These are phyloP conservation scores for Colletotrichum gloeosporioides DNA, from an alignment of 2,329 filamentous ascomycete genomes.

Conservation along the genomic window DNA sequence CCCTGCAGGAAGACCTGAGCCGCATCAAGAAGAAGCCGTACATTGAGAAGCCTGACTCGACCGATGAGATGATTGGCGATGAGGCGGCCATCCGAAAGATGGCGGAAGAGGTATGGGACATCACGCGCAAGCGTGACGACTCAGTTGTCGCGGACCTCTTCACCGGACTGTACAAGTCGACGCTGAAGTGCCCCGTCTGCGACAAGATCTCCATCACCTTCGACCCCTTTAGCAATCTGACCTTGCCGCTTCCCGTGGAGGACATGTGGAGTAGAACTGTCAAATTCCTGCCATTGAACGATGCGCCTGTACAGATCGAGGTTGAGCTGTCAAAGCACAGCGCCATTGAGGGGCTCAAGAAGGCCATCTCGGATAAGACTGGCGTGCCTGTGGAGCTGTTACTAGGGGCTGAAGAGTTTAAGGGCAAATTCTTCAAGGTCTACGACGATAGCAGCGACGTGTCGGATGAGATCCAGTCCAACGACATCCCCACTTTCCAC, in stretches of 20 bases:
- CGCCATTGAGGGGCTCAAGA: constrained; percentile 72
- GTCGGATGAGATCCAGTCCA: constrained; percentile 72
- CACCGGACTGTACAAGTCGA: constrained; percentile 98
- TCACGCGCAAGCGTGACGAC: constrained; percentile 90
- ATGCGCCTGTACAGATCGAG: constrained; percentile 72
- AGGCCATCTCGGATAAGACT: constrained; percentile 70
- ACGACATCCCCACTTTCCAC: constrained; percentile 71
- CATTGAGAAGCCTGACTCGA: constrained; percentile 96
- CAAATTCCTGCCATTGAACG: constrained; percentile 78
- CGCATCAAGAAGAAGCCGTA: constrained; percentile 95
- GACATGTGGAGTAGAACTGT: constrained; percentile 79
- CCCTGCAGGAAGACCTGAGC: constrained; percentile 93
- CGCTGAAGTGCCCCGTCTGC: constrained; percentile 88
- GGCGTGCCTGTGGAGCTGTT: constrained; percentile 69
- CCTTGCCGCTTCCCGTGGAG: constrained; percentile 86
- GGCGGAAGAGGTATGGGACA: constrained; percentile 88
- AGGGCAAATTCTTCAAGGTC: constrained; percentile 83
- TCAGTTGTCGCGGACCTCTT: constrained; percentile 96
- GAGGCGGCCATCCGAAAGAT: constrained; percentile 81
- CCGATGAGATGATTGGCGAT: constrained; percentile 91
- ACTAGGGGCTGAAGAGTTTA: constrained; percentile 85
- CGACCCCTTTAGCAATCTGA: constrained; percentile 95
- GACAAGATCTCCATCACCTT: constrained; percentile 98
- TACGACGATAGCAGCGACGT: constrained; percentile 74
- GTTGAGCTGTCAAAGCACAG: constrained; percentile 83